A percentile compares a stretch with the other conserved stretches of the same genome.
phyloP scores from a whole-genome alignment of 129 eudicot species.

The Tagetes patula region DNA sequence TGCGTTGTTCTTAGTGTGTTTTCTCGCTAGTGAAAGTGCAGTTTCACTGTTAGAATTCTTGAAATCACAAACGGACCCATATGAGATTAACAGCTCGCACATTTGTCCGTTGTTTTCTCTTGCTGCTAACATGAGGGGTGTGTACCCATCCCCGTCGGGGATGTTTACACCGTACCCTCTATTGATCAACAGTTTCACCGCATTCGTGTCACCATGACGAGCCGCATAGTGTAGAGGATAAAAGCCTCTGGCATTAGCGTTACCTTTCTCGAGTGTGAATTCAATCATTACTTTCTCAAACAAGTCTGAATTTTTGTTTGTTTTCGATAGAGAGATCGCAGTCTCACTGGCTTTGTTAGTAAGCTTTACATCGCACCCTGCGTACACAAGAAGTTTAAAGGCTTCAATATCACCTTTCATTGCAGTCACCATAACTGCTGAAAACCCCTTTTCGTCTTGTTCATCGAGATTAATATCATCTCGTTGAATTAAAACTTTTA shows the following conservation, averaged over 20 bases:
- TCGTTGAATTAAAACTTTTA: constrained; percentile 47
- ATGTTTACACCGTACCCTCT: constrained; percentile 77
- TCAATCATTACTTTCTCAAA: constrained; percentile 87
- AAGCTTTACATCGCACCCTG: constrained; percentile 73
- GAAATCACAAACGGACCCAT: constrained; percentile 53
- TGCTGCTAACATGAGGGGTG: constrained; percentile 95
- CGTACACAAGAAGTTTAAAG: constrained; percentile 69
- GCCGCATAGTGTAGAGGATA: constrained; percentile 84
- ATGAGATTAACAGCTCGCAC: constrained; percentile 59
- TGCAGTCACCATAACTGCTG: constrained; percentile 81
- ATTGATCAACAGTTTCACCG: constrained; percentile 49
- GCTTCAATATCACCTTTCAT: constrained; percentile 73
- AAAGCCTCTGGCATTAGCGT: constrained; percentile 61
- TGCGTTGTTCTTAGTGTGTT: constrained; percentile 35
- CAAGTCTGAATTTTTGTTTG: constrained; percentile 44
- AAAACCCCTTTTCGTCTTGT: constrained; percentile 73
- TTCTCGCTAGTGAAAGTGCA: constrained; percentile 63
- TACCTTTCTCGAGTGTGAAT: constrained; percentile 70
- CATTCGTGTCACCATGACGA: constrained; percentile 67
- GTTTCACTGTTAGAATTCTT: constrained; percentile 68
- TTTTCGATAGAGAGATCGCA: constrained; percentile 58
- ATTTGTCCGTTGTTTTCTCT: constrained; percentile 57
- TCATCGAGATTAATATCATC: constrained; percentile 47
- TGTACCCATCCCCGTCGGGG: constrained; percentile 75
- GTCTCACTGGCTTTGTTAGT: constrained; percentile 59